phyloP scores from a whole-genome alignment of 352 stramenopile species.

The Pythium sukuiense region DNA sequence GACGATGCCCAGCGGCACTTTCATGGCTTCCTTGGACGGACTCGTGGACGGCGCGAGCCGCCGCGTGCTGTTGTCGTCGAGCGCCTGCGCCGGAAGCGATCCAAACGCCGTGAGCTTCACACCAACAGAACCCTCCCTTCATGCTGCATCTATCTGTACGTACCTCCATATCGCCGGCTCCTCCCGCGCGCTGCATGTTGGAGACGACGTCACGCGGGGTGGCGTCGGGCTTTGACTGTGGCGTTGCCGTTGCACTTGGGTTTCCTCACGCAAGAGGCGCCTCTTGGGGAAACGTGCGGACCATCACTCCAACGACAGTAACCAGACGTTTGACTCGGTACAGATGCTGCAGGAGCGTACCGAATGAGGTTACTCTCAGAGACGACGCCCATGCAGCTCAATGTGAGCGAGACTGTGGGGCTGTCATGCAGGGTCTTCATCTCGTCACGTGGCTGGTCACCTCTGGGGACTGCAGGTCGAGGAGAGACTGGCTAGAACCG shows the following conservation, averaged over 20 bases:
- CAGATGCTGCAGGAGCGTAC: not conserved
- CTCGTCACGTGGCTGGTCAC: not conserved
- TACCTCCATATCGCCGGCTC: not conserved
- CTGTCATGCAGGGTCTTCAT: too few species aligned
- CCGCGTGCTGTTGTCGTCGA: constrained; percentile 12
- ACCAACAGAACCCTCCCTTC: not conserved
- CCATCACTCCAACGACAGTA: constrained; percentile 11
- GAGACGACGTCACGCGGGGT: not conserved
- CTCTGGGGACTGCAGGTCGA: too few species aligned
- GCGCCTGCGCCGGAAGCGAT: not conserved
- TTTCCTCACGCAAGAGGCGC: not conserved
- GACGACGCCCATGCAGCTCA: too few species aligned
- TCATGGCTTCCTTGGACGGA: constrained; percentile 29
- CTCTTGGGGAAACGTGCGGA: constrained; percentile 15
- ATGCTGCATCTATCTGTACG: not conserved
- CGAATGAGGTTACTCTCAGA: not conserved
- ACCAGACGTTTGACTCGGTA: not conserved
- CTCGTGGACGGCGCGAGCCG: constrained; percentile 35
- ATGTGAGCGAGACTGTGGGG: too few species aligned
- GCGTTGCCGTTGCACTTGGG: constrained; percentile 5
- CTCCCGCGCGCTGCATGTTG: constrained; percentile 1
- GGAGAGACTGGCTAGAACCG: too few species aligned
- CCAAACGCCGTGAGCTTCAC: not conserved
- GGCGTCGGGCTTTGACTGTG: not conserved
- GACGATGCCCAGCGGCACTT: constrained; percentile 30